phyloP scores from a whole-genome alignment of 495 filamentous ascomycete species.

The Pseudevernia furfuracea region DNA sequence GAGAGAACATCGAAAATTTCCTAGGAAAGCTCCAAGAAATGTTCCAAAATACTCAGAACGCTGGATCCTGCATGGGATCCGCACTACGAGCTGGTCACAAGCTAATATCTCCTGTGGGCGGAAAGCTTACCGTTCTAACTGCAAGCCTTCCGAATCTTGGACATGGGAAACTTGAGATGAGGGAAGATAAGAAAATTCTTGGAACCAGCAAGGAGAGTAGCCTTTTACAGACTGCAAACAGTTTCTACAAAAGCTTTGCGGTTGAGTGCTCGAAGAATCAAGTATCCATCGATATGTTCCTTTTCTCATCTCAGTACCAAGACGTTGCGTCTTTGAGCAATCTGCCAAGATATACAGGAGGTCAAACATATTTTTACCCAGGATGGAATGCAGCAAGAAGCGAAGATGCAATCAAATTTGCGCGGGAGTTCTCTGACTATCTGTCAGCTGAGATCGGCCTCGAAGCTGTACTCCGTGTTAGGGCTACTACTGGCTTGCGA shows the following conservation, averaged over 20 bases:
- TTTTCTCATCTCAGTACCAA: slow-evolving; percentile 95
- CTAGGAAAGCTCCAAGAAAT: slow-evolving; percentile 86
- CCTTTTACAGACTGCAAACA: slow-evolving; percentile 82
- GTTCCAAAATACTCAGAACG: slow-evolving; percentile 90
- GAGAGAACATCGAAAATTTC: slow-evolving; percentile 84
- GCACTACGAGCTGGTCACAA: slow-evolving; percentile 90
- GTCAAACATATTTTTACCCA: slow-evolving; percentile 97
- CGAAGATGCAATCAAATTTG: slow-evolving; percentile 97
- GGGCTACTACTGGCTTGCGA: slow-evolving; percentile 87
- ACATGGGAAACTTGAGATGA: slow-evolving; percentile 80
- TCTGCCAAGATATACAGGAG: slow-evolving; percentile 89
- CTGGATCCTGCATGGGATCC: slow-evolving; percentile 82
- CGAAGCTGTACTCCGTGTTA: slow-evolving; percentile 90
- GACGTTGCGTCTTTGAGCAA: slow-evolving; percentile 95
- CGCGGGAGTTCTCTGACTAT: slow-evolving; percentile 91
- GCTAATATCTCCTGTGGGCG: slow-evolving; percentile 84
- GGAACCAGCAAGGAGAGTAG: slow-evolving; percentile 86
- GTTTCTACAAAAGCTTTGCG: slow-evolving; percentile 98
- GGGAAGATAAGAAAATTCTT: slow-evolving; percentile 93
- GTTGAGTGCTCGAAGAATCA: slow-evolving; percentile 98
- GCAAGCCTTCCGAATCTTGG: slow-evolving; percentile 88
- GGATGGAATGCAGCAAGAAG: slow-evolving; percentile 90
- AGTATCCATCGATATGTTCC: slow-evolving; percentile 98
- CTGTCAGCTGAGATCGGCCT: slow-evolving; percentile 91
- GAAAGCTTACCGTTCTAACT: slow-evolving; percentile 86